These are phyloP conservation scores for Orychophragmus violaceus DNA, from an alignment of 345 rosid species.

Conservation along the genomic window DNA sequence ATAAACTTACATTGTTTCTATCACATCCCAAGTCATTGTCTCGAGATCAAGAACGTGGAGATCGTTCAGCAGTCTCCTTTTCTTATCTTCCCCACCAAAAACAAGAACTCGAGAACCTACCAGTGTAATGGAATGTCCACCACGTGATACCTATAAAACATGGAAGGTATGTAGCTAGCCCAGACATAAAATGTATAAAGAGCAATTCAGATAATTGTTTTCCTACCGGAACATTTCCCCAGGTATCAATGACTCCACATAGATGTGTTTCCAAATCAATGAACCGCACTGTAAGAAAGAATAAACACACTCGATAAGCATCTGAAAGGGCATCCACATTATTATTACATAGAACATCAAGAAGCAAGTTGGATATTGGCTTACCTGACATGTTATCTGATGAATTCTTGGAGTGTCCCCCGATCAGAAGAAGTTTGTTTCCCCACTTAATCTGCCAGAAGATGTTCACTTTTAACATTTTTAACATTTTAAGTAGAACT, in stretches of 20 bases:
- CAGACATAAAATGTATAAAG: neutral
- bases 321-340: neutral
- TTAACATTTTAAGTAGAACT: neutral
- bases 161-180: slow-evolving; percentile 1
- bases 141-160: slow-evolving; percentile 70
- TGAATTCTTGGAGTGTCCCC: slow-evolving; percentile 73
- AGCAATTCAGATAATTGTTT: neutral
- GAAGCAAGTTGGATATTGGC: slow-evolving; percentile 17
- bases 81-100: slow-evolving; percentile 92
- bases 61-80: slow-evolving; percentile 77
- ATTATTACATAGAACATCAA: slow-evolving; percentile 1
- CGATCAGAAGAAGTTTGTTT: slow-evolving; percentile 67
- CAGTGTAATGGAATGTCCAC: slow-evolving; percentile 85
- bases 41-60: slow-evolving; percentile 69
- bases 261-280: slow-evolving; percentile 60
- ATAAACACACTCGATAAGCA: slow-evolving; percentile 11
- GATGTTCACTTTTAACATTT: neutral
- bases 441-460: slow-evolving; percentile 73
- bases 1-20: slow-evolving; percentile 61
- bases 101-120: slow-evolving; percentile 67
- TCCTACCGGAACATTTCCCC: slow-evolving; percentile 77
- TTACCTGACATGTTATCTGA: slow-evolving; percentile 59
- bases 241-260: slow-evolving; percentile 57
- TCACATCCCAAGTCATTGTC: slow-evolving; percentile 75
- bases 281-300: slow-evolving; percentile 54